Base-by-base conservation (phyloP, 2,329 filamentous ascomycete species). In the Fusarium napiforme region DNA sequence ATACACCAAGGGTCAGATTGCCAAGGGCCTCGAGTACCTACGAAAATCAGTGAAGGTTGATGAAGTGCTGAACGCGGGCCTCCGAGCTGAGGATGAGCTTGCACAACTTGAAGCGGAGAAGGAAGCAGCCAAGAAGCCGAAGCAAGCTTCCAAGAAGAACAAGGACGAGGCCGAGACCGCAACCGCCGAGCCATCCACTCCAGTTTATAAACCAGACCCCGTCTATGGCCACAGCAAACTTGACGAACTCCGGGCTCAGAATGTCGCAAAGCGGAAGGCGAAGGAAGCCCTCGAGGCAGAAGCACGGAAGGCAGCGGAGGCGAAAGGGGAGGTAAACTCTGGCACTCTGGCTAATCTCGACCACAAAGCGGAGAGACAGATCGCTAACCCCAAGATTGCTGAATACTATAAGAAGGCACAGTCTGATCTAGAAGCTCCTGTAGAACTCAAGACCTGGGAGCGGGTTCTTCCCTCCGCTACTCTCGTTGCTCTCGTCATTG, bases 21-120 rank as follows among this genome's bases (percentile, higher is more conserved):
- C 81, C 21, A 83, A 76, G 46, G 90, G 85, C 2, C 81, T 92
- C 62, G 81, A 80, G 39, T 92, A 90, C 78, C 82, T 92, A 46
- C 86, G 90, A 57, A 80, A 83, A 26, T 83, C 84, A 49, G 83
- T 88, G 2, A 85, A 86, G 1, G 87, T 92, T 7, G 86, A 92
- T 67, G 90, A 92, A 79, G 81, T 90, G 34, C 80, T 87, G 73
- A 91, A 89, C 73, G 89, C 89, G 5, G 89, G 89, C 2, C 81
- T 91, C 58, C 84, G 89, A 55, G 90, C 90, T 19, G 89, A 92
- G 80, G 87, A 91, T 64, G 90, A 92, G 81, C 84, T 92, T 57
- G 84, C 83, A 26, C 83, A 83, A 64, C 79, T 91, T 71, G 88
- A 90, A 69, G 77, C 78, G 73, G 77, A 82, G 71, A 77, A 59